Base-by-base conservation (phyloP, 2,329 filamentous ascomycete genomes). In the Nakataea oryzae region DNA sequence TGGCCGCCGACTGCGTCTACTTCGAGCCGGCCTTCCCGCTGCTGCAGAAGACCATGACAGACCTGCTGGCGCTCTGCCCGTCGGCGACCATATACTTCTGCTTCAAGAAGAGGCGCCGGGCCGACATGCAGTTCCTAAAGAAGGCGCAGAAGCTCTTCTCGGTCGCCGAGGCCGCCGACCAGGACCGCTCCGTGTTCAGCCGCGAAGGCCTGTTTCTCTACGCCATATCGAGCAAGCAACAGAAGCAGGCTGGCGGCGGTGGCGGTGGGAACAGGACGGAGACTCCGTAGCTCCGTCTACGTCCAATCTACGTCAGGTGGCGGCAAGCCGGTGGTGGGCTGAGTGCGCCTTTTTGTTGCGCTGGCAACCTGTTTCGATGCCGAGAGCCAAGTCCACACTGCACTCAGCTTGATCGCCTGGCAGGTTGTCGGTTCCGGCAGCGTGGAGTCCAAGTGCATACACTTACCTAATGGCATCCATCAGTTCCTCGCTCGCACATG, bases 1-100 rank as follows among this genome's bases (percentile, higher is more conserved):
- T 97, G n/a, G 95, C 95, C 3, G 93, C 93, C 54, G 95, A 97
- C 74, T 97, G 93, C 75, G 92, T 96, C 59, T 99, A 97, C 78
- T 96, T 96, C 73, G 95, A 97, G 74, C 92, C 93, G 3, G 91
- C 95, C 1, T 97, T 97, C 71, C 93, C 93, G 32, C 79, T 97
- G 41, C 81, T 99, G 58, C 82, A 95, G 70, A 78, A 86, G 65
- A 97, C 93, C 7, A 77, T 97, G 66, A 79, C 83, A 63, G 86
- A 90, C 65, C 79, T 97, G 58, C 79, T 96, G 66, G 82, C 84
- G 21, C 81, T 92, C 56, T 92, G 88, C 73, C 88, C 88, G 27
- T 73, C 78, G 56, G 82, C 83, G 13, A 77, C 81, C 12, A 73
- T 88, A 58, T 88, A 86, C 74, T 97, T 99, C 76, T 96, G 93